phyloP scores from a whole-genome alignment of 306 rosid genomes.

The Aeschynomene evenia region DNA sequence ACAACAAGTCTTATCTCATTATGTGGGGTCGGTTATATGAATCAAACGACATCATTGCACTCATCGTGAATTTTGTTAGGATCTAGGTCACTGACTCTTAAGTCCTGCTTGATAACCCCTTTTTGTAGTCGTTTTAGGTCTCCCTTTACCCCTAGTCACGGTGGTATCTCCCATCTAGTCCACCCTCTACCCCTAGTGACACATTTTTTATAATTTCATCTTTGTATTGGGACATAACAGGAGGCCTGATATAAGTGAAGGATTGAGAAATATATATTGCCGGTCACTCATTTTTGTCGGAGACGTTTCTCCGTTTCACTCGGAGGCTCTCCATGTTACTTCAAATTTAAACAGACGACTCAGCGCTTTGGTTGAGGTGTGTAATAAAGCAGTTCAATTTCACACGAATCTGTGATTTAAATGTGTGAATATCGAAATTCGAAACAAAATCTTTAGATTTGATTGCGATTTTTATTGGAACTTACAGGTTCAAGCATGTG shows the following conservation, averaged over 20 bases:
- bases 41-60: too few relatives aligned
- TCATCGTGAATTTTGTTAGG: too few relatives aligned
- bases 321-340: constrained; percentile 82
- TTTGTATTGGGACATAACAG: constrained; percentile 40
- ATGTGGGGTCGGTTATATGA: too few relatives aligned
- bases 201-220: too few relatives aligned
- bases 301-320: constrained; percentile 79
- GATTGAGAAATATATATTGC: constrained; percentile 71
- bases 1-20: too few relatives aligned
- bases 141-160: too few relatives aligned
- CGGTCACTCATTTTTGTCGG: constrained; percentile 93
- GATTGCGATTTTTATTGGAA: constrained; percentile 20
- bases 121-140: too few relatives aligned
- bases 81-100: too few relatives aligned
- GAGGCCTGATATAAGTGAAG: constrained; percentile 78
- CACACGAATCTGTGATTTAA: not conserved
- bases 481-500: constrained; percentile 92
- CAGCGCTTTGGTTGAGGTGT: constrained; percentile 93
- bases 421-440: not conserved
- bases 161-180: too few relatives aligned
- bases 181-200: too few relatives aligned
- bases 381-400: constrained; percentile 10
- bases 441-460: constrained; percentile 22
- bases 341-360: constrained; percentile 79
- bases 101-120: too few relatives aligned